Base-by-base conservation (phyloP, 148 eudicot genomes). In the Silene latifolia region DNA sequence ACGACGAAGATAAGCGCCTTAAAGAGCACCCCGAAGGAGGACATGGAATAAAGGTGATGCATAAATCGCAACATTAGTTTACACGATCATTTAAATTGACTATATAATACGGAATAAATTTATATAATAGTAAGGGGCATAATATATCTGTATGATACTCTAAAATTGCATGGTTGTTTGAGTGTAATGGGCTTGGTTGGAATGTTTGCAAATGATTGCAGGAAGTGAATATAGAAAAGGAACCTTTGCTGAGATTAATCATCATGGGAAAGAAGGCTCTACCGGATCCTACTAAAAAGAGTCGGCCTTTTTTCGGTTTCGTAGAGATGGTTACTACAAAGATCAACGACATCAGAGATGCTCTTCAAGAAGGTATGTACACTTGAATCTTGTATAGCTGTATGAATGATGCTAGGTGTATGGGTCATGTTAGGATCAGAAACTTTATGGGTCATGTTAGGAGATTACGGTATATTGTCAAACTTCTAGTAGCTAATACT, bases 251-350 rank as follows among this genome's bases (percentile, higher is more conserved):
- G 19, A 80, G 92, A 32, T 77, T 91, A 27, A 82, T 89, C 11
- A 87, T 91, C 0, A 82, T 86, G 85, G 92, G 97, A 0, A 60
- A 72, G 73, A 92, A 92, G 77, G 83, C 83, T 67, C 89, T 92
- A 18, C 97, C 95, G 0, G 87, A 87, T 65, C 84, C 91, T 8
- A 15, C 61, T 35, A 71, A 80, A 63, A 87, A 80, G 67, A 72
- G 89, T 47, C 74, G 78, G 27, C 95, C 95, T 3, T 83, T 76
- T 44, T 92, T 92, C 89, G 95, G 91, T 2, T 92, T 87, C 67
- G 92, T 92, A 0, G 91, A 92, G 85, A 59, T 90, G 80, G 97
- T 92, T 56, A 90, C 91, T 56, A 88, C 86, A 0, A 82, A 83
- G 17, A 73, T 80, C 48, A 85, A 86, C 1, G 85, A 85, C 72